These are phyloP conservation scores for Globisporangium cylindrosporum DNA, from an alignment of 352 stramenopile species.

Conservation along the genomic window DNA sequence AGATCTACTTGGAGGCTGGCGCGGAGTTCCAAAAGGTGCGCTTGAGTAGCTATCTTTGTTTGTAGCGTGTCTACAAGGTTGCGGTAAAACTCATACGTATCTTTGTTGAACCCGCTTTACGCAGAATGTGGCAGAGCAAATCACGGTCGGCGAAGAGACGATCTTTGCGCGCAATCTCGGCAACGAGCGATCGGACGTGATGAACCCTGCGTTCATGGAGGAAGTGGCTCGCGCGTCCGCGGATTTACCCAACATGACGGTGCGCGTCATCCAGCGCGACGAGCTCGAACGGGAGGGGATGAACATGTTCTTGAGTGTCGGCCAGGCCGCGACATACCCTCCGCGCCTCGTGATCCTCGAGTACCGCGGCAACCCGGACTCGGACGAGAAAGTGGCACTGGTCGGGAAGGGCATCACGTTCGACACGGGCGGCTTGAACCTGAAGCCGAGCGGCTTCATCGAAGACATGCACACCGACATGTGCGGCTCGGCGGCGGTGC, in stretches of 20 bases:
- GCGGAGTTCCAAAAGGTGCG: conserved; percentile 56
- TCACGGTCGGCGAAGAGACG: conserved; percentile 71
- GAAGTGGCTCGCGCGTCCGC: conserved; percentile 55
- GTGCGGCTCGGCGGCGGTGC: conserved; percentile 85
- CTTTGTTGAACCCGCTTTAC: not conserved
- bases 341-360: conserved; percentile 85
- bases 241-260: conserved; percentile 75
- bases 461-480: conserved; percentile 93
- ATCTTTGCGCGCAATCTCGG: conserved; percentile 84
- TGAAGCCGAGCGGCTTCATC: conserved; percentile 91
- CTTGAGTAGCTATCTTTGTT: too few species aligned
- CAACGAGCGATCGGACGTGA: conserved; percentile 78
- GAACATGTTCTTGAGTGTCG: conserved; percentile 85
- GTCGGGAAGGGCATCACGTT: conserved; percentile 95
- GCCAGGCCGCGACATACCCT: conserved; percentile 63
- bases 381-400: conserved; percentile 70
- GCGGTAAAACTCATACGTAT: not conserved
- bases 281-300: conserved; percentile 78
- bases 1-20: conserved; percentile 57
- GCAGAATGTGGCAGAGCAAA: conserved; percentile 61
- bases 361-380: conserved; percentile 68
- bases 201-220: conserved; percentile 82
- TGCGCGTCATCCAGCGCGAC: conserved; percentile 74
- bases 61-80: not conserved
- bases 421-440: conserved; percentile 93